Evolutionary conservation across 768 basidiomycete genomes (phyloP).

Genomic region (Tulasnella sp.): DNA sequence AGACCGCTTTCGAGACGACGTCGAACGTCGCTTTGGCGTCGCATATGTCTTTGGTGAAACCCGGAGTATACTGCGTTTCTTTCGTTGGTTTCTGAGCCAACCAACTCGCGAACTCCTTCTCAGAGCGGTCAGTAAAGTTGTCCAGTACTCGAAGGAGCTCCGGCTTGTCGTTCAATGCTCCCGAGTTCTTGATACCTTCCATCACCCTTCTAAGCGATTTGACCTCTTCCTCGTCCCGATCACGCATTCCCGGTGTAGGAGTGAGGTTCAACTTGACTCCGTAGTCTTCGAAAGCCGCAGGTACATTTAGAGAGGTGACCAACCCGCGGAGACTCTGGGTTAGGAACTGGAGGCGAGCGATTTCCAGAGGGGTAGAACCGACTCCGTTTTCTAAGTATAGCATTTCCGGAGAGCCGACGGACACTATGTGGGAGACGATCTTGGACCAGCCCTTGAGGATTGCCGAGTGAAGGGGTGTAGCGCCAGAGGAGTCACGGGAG

Average conservation of each 20-base stretch:
- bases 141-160: neutral
- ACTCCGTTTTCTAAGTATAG: slow-evolving; percentile 50
- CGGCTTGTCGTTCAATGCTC: neutral
- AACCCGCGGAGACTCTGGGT: neutral
- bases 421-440: slow-evolving; percentile 44
- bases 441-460: slow-evolving; percentile 40
- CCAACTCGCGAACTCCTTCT: slow-evolving; percentile 2
- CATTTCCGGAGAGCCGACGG: slow-evolving; percentile 41
- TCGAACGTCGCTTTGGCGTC: neutral
- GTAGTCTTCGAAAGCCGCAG: neutral
- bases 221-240: slow-evolving; percentile 9
- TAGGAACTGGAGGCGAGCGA: slow-evolving; percentile 26
- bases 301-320: neutral
- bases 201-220: neutral
- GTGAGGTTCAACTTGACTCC: neutral
- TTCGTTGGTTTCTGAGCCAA: neutral
- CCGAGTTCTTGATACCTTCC: neutral
- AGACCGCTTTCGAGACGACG: slow-evolving; percentile 13
- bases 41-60: neutral
- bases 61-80: neutral
- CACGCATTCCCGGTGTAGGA: neutral
- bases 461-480: slow-evolving; percentile 53
- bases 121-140: neutral
- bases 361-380: slow-evolving; percentile 38
- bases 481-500: slow-evolving; percentile 48